Conservation (phyloP, 805 yeast genomes). For the Debaryomyces hansenii region DNA sequence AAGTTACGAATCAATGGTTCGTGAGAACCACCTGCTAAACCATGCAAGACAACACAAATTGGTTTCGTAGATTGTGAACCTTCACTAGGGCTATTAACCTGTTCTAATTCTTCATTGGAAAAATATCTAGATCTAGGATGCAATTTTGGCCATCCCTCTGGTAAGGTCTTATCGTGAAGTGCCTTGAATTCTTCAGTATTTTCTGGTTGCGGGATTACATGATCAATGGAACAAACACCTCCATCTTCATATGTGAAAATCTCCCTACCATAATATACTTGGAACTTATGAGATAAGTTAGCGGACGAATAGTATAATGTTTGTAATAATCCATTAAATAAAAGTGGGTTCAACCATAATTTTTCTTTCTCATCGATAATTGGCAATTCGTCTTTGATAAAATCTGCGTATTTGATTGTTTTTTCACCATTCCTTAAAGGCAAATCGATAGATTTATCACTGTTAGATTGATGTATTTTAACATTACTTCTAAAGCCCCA, state of each 20-base stretch:
- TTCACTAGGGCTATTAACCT: slow-evolving; percentile 6
- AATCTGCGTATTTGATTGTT: slow-evolving; percentile 11
- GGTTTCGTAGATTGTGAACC: slow-evolving; percentile 44
- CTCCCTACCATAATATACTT: slow-evolving; percentile 74
- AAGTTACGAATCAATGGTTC: slow-evolving; percentile 71
- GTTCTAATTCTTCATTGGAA: slow-evolving; percentile 44
- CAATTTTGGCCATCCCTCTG: slow-evolving; percentile 36
- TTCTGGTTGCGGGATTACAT: slow-evolving; percentile 48
- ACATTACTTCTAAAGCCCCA: slow-evolving; percentile 43
- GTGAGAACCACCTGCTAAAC: slow-evolving; percentile 84
- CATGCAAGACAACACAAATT: slow-evolving; percentile 66
- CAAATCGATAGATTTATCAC: slow-evolving; percentile 16
- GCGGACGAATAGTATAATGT: slow-evolving; percentile 67
- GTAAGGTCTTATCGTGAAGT: slow-evolving; percentile 27
- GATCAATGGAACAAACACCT: slow-evolving; percentile 74
- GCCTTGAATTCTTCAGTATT: slow-evolving; percentile 23
- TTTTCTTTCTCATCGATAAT: slow-evolving; percentile 26
- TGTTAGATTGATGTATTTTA: slow-evolving; percentile 21
- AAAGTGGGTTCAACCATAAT: slow-evolving; percentile 59
- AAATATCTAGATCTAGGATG: slow-evolving; percentile 58
- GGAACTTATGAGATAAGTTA: slow-evolving; percentile 49
- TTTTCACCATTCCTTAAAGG: slow-evolving; percentile 6
- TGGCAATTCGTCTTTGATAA: slow-evolving; percentile 16
- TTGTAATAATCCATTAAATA: slow-evolving; percentile 75
- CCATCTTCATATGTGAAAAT: slow-evolving; percentile 59